Evolutionary conservation across 2,329 filamentous ascomycete species (phyloP), one percentile per base, ranked within the genome.

Genomic region (Aschersonia sp.): DNA sequence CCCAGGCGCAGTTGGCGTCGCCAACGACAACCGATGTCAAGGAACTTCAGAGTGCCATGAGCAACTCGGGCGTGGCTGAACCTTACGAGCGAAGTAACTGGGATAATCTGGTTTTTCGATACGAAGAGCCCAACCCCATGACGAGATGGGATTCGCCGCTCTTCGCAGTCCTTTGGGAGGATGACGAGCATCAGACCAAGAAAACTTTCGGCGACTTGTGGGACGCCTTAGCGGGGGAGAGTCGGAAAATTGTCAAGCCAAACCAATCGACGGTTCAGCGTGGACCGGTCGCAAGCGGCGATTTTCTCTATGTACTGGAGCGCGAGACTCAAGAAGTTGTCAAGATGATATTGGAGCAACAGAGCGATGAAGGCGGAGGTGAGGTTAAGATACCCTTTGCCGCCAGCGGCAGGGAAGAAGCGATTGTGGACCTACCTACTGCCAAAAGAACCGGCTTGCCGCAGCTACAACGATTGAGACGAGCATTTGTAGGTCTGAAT

Each of bases 111-210:
- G 78, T 88, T 35, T 91, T 87, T 60, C 74, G 86, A 48, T 89
- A 89, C 60, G 86, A 94, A 64, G 86, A 94, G 65, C 86, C 87
- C 10, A 92, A 91, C 60, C 78, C 82, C 29, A 89, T 91, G 84
- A 82, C 77, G 2, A 71, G 85, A 43, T 94, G 87, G 87, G 86
- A 94, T 61, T 84, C 82, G 48, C 86, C 87, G 1, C 72, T 92
- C 2, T 92, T 91, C 64, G 84, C 84, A 4, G 73, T 92, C 0
- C 74, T 87, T 9, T 85, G 82, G 72, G 82, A 89, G 43, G 87
- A 94, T 60, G 75, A 75, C 48, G 73, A 73, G 49, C 74, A 74
- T n/a, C 79, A 80, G 57, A 61, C 72, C 7, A 62, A 55, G 32
- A 62, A 66, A 51, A 73, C 75, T 2, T 84, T 80, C 51, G 77